Evolutionary conservation across 2,329 filamentous ascomycete species (phyloP).

Genomic region (Monosporascus sp.): DNA sequence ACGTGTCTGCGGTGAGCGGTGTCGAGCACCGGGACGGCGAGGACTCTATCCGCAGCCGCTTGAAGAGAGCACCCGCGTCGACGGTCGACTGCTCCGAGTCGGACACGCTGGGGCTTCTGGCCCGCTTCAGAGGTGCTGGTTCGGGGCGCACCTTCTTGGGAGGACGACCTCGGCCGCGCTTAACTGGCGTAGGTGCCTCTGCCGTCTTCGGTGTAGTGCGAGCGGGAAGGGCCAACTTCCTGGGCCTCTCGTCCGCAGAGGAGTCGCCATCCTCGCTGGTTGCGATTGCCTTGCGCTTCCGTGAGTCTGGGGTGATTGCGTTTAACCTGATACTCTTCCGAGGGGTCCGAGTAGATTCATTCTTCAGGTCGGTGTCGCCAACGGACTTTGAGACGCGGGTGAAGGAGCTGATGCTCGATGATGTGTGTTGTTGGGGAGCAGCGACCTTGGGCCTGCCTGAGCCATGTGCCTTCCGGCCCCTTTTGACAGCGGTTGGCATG

Average conservation of each 20-base stretch:
- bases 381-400: conserved; percentile 41
- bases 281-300: conserved; percentile 28
- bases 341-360: conserved; percentile 20
- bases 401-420: conserved; percentile 37
- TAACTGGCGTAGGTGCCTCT: conserved; percentile 11
- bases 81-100: conserved; percentile 26
- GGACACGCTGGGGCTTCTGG: conserved; percentile 23
- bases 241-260: conserved; percentile 22
- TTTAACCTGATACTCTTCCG: conserved; percentile 40
- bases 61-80: conserved; percentile 31
- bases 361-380: conserved; percentile 28
- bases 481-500: conserved; percentile 23
- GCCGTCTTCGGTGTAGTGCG: conserved; percentile 2
- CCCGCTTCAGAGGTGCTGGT: conserved; percentile 22
- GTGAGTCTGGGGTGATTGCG: conserved; percentile 28
- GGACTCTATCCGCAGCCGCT: conserved; percentile 34
- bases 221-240: conserved; percentile 9
- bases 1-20: conserved; percentile 31
- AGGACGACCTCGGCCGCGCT: conserved; percentile 22
- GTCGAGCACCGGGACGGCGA: conserved; percentile 28
- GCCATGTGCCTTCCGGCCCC: conserved; percentile 17
- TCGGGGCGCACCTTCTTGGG: conserved; percentile 20
- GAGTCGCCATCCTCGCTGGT: conserved; percentile 23
- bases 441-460: conserved; percentile 16
- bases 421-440: conserved; percentile 19